Evolutionary conservation across 345 rosid species (phyloP), one percentile per base, ranked within the genome.

Genomic region (Eucalyptus victrix): DNA sequence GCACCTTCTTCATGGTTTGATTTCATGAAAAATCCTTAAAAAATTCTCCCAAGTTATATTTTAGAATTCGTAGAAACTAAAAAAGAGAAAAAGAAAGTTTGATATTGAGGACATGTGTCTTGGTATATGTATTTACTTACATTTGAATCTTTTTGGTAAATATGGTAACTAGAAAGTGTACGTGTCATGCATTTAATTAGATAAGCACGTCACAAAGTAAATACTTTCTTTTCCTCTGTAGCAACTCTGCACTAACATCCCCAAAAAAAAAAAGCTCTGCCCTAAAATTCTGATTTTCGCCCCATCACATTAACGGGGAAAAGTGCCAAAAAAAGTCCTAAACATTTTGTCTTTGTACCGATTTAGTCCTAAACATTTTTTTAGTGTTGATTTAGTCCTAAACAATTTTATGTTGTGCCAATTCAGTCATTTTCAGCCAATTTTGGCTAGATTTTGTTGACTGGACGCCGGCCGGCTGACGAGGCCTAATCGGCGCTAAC

Each of bases 401-500:
- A 49, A 49, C 3, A 0, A 2, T 49, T 49, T 49, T 49, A 49
- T 0, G 6, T 49, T 49, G 6, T 49, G 50, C 6, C 16, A 49
- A 49, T 49, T 49, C 17, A 49, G 17, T 49, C 50, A 2, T 49
- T 49, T 49, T 3, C 3, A 49, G 6, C 50, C 17, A 49, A 49
- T 49, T 49, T 5, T 49, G 6, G 50, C 17, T 0, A 12, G 0
- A 49, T 49, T 49, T 49, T 49, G 17, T 49, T 49, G 50, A 49
- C 0, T 49, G 16, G 50, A 49, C 0, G 1, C 6, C 0, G 6
- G 50, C 16, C 16, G 6, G 1, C 2, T 49, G 2, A 49, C 17
- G 1, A 0, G 2, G 17, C 50, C 0, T 49, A 6, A 49, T 49
- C 2, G 6, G 17, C 6, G 1, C 6, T 14, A 0, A 49, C 50